Base-by-base conservation (phyloP, 495 filamentous ascomycete genomes). In the Chaetomium tenue region DNA sequence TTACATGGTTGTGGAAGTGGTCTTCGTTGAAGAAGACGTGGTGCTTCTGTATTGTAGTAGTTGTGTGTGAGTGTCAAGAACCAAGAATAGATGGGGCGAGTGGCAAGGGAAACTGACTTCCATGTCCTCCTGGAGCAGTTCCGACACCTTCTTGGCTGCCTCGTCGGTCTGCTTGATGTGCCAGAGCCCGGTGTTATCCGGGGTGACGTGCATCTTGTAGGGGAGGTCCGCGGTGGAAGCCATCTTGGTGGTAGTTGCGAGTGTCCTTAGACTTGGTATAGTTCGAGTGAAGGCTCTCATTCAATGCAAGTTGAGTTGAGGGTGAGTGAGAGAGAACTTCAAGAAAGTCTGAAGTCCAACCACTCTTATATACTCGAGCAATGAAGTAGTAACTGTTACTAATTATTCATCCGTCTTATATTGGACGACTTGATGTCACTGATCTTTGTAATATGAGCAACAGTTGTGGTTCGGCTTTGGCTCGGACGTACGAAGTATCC, bases 1-100 rank as follows among this genome's bases (percentile, higher is more conserved):
- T 48, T 76, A 78, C 77, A 44, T 79, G 83, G 81, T 88, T 88
- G 68, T 90, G 89, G 66, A 88, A 93, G 0, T 87, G 86, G 1
- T 72, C 64, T 1, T 82, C 26, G 64, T 91, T 91, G 79, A 90
- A 94, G 75, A 87, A 96, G 30, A 91, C 86, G 71, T 96, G 90
- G 71, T 93, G 82, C 30, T 81, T 78, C 80, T 81, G 37, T 11
- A 8, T 12, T 13, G 2, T 15, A 1, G 13, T 12, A 33, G 2
- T 22, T 51, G 13, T 52, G 13, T 30, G 22, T 67, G 33, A 20
- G 5, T 33, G 5, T 33, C n/a, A 18, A 20, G 8, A 6, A 47
- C n/a, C 5, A 39, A 5, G 25, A 47, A 12, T 15, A 13, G n/a
- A 26, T 5, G n/a, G 47, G 11, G 13, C 33, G 53, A 51, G 25